phyloP scores from a whole-genome alignment of 202 grass and related monocot species.

The Schoenoplectus tabernaemontani region DNA sequence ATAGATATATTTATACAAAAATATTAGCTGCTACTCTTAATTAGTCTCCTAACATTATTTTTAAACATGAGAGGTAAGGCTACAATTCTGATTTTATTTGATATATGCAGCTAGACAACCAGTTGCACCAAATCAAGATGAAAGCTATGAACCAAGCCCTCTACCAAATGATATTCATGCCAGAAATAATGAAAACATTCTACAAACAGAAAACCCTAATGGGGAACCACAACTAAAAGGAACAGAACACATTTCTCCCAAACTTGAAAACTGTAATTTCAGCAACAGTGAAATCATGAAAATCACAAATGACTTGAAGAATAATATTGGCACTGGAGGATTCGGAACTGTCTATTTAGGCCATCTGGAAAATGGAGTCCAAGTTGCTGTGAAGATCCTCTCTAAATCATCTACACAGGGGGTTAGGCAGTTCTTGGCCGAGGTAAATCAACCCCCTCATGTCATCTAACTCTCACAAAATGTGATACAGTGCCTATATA shows the following conservation, averaged over 20 bases:
- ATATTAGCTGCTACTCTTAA: no score
- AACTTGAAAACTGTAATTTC: conserved; percentile 21
- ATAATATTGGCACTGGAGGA: conserved; percentile 32
- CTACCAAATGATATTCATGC: neutral
- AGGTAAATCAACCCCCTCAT: conserved; percentile 16
- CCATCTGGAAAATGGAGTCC: conserved; percentile 12
- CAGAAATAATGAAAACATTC: neutral
- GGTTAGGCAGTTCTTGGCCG: conserved; percentile 28
- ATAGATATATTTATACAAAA: neutral
- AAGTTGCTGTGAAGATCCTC: conserved; percentile 39
- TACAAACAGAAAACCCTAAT: no score
- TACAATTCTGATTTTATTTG: neutral
- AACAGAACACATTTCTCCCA: neutral
- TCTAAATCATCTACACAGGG: conserved; percentile 2
- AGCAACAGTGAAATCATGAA: conserved; percentile 29
- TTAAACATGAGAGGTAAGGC: neutral
- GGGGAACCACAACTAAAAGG: neutral
- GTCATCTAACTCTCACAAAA: neutral
- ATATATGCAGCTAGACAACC: neutral
- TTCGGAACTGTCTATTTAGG: conserved; percentile 37
- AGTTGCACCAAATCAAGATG: no score
- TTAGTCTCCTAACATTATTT: neutral
- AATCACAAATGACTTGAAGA: conserved; percentile 37
- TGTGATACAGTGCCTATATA: no score
- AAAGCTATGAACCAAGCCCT: no score